Evolutionary conservation across 148 eudicot genomes (phyloP), one percentile per base, ranked within the genome.

Genomic region (Silene uniflora): DNA sequence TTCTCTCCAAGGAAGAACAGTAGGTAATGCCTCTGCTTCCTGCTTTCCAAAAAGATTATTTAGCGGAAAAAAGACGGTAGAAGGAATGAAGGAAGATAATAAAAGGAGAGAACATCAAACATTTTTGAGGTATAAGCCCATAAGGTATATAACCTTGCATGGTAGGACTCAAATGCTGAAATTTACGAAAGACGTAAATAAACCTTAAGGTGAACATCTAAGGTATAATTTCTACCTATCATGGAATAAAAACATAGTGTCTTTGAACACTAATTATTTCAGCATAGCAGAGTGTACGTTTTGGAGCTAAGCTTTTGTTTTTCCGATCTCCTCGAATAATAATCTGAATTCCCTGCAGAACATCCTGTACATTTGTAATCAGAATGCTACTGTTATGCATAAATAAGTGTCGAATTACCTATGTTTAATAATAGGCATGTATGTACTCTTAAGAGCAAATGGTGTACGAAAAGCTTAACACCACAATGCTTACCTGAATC

Each of bases 81-180:
- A 46, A 21, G 8, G 18, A 47, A 17, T 29, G 13, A 66, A 66
- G 49, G 47, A 21, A 69, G 29, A 12, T 25, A 23, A 23, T 7
- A 13, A 22, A 69, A 22, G 29, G 19, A 66, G 47, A 66, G 22
- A 35, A 5, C 69, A 66, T 25, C 47, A n/a, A 17, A 10, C 69
- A 11, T 18, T 35, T 19, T 32, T 66, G 69, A 66, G 18, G 69
- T 27, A 64, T 25, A 25, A 64, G 42, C 35, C 13, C 6, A 25
- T 19, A 25, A 39, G 0, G 4, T 56, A 17, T 25, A 71, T 55
- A 56, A 58, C 19, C 25, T 11, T 11, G 1, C 22, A 32, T 71
- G 64, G 49, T 72, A 29, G 75, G 64, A 58, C n/a, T 42, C 58
- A 56, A n/a, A 59, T 73, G 67, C 24, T 73, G 67, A 73, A 73